Conservation (phyloP, 306 rosid species). For the Cicer arietinum region DNA sequence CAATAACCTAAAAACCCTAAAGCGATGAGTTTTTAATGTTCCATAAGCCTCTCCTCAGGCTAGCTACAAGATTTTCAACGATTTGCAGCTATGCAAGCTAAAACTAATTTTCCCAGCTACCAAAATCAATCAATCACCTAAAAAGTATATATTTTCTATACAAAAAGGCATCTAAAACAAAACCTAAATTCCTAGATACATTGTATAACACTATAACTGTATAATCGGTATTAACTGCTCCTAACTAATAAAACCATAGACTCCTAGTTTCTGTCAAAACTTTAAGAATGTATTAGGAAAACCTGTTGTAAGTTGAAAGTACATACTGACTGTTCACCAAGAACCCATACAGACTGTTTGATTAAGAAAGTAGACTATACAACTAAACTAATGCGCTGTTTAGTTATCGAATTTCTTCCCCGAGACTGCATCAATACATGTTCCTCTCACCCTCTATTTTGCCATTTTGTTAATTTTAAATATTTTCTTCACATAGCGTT, state of each 20-base stretch:
- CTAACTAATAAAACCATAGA: neutral
- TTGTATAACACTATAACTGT: neutral
- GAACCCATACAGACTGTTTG: conserved; percentile 7
- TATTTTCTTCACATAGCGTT: neutral
- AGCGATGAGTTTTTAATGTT: too few relatives aligned
- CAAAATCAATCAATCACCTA: neutral
- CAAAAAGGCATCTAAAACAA: neutral
- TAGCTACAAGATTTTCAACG: too few relatives aligned
- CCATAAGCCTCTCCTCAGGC: neutral
- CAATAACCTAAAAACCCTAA: neutral
- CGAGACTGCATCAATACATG: conserved; percentile 12
- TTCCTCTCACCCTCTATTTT: conserved; percentile 15
- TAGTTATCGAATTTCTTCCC: neutral
- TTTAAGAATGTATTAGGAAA: neutral
- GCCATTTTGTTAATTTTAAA: neutral
- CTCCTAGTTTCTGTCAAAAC: conserved; percentile 16
- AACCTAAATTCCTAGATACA: conserved; percentile 14
- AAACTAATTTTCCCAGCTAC: neutral
- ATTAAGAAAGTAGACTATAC: neutral
- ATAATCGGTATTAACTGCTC: neutral
- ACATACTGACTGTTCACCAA: neutral
- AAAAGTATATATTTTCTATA: conserved; percentile 1
- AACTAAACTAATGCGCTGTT: neutral
- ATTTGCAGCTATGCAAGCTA: neutral
- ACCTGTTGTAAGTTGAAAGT: neutral